Base-by-base conservation (phyloP, 2,329 filamentous ascomycete species). In the Neofusicoccum umdonicola region DNA sequence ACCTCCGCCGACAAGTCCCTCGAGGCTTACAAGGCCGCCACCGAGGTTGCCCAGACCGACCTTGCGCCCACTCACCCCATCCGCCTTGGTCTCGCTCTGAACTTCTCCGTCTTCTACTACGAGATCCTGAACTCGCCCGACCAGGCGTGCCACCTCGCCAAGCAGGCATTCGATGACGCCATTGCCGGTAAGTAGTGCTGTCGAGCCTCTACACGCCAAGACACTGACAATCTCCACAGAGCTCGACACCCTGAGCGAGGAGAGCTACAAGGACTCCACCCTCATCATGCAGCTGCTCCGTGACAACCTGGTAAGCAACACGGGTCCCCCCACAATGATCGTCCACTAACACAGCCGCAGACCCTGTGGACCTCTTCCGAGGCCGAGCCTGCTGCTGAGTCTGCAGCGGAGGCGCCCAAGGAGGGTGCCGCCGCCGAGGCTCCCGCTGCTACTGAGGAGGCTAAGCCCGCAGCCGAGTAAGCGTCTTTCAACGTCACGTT, bases 101-200 rank as follows among this genome's bases (percentile, higher is more conserved):
- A 97, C 90, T 97, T 98, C 88, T 97, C 93, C 69, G 94, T 97
- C 76, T 97, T 97, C 87, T 97, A 97, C 88, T 97, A 97, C 83
- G 95, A 97, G 87, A 97, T 97, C 80, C 86, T 97, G 78, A 98
- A 97, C 90, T 96, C 93, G 41, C 94, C 93, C 76, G 93, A 97
- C 82, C 92, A 91, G 78, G 94, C 94, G 77, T 98, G 94, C 88
- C 94, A 98, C 80, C 89, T 98, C 71, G 94, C 94, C 82, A 98
- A 98, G 89, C 94, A 98, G 86, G 94, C 95, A 58, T 98, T 98
- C 77, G 94, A 98, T 79, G 94, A 97, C 80, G 94, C 94, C 76
- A 97, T 98, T 80, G 94, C 94, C 77, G 61, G 61, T 63, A 37
- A 35, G 61, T 63, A 35, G 13, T 15, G 1, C 6, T 13, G 35